Conservation (phyloP, 805 yeast species). For the Sugiyamaella boreocaroliniensis region DNA sequence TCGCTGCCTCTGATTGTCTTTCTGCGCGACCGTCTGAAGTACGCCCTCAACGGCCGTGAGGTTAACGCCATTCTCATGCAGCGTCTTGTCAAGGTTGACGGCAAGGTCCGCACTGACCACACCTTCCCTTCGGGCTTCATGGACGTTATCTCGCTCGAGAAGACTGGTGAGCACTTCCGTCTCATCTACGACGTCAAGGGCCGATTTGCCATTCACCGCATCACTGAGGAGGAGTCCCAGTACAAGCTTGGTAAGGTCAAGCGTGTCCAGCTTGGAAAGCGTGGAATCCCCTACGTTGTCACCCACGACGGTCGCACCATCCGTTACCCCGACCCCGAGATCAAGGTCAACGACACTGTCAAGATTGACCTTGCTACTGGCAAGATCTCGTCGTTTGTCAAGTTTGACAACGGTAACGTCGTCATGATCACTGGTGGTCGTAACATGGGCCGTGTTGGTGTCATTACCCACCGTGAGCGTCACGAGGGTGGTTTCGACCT, state of each 20-base stretch:
- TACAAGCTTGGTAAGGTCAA: constrained; percentile 98
- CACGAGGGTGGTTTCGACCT: constrained; percentile 98
- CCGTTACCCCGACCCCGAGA: constrained; percentile 98
- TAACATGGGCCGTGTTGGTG: constrained; percentile 97
- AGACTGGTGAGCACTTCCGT: constrained; percentile 99
- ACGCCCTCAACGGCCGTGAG: constrained; percentile 98
- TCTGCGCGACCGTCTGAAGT: constrained; percentile 97
- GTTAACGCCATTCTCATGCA: constrained; percentile 97
- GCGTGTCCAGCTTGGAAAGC: constrained; percentile 97
- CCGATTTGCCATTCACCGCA: constrained; percentile 99
- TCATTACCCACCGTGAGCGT: constrained; percentile 90
- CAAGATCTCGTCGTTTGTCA: constrained; percentile 82
- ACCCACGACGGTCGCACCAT: constrained; percentile 99
- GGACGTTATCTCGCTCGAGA: constrained; percentile 96
- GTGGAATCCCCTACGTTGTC: constrained; percentile 95
- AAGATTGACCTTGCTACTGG: constrained; percentile 95
- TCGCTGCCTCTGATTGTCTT: constrained; percentile 94
- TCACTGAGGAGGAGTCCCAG: constrained; percentile 96
- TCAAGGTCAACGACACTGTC: constrained; percentile 97
- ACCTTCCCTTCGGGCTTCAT: constrained; percentile 99
- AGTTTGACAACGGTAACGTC: constrained; percentile 87
- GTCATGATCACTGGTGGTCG: constrained; percentile 97
- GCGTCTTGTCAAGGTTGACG: constrained; percentile 97
- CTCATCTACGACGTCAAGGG: constrained; percentile 97
- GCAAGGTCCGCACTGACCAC: constrained; percentile 98